phyloP scores from a whole-genome alignment of 2,329 filamentous ascomycete genomes.

The Sporothrix pallida region DNA sequence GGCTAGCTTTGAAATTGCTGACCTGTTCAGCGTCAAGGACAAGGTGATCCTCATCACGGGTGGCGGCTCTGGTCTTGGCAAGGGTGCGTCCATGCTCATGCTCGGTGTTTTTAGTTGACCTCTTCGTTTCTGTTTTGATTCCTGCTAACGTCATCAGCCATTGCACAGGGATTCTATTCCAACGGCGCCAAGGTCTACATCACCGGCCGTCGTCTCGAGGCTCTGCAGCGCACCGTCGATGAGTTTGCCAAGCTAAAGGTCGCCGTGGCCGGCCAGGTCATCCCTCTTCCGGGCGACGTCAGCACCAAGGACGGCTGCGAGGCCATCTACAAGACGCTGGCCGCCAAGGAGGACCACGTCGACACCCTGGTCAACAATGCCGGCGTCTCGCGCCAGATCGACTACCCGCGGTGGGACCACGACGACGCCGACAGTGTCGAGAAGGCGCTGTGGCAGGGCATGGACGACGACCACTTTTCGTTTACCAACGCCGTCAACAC shows the following conservation, averaged over 20 bases:
- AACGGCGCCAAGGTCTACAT: conserved; percentile 21
- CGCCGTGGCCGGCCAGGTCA: too few species aligned
- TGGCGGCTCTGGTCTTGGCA: too few species aligned
- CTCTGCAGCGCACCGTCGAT: neutral
- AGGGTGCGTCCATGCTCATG: too few species aligned
- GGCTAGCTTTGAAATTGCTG: too few species aligned
- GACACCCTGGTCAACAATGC: neutral
- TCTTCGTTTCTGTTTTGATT: too few species aligned
- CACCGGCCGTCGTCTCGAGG: neutral
- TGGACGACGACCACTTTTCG: conserved; percentile 14
- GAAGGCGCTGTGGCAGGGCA: conserved; percentile 19
- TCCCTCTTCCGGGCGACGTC: neutral
- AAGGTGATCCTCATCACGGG: too few species aligned
- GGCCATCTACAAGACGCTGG: neutral
- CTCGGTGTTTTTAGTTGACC: too few species aligned
- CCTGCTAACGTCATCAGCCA: neutral
- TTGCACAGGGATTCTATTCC: neutral
- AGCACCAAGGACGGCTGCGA: conserved; percentile 18
- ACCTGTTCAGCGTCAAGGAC: too few species aligned
- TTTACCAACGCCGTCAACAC: conserved; percentile 15
- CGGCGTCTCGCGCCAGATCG: conserved; percentile 11
- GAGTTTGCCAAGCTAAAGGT: neutral
- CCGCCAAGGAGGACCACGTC: conserved; percentile 3
- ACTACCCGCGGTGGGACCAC: conserved; percentile 13
- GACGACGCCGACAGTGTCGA: neutral